Evolutionary conservation across 208 protist genomes (phyloP), one percentile per base, ranked within the genome.

Genomic region (Balamuthia mandrillaris): DNA sequence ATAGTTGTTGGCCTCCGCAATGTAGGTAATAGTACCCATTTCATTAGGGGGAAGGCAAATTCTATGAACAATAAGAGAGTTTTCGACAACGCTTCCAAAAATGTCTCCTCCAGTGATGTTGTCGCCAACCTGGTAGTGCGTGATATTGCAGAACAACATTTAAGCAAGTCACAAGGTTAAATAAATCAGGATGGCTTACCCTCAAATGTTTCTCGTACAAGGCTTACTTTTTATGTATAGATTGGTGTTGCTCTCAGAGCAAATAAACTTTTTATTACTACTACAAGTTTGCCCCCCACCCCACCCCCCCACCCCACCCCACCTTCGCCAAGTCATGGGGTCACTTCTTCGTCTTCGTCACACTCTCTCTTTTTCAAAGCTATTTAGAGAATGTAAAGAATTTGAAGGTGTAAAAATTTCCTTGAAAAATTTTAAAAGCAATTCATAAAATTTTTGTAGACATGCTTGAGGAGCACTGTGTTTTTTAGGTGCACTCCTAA

Each of bases 241-340:
- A 65, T 93, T 90, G 27, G 98, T 95, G 84, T 97, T 93, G 74
- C 99, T 94, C 88, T 98, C 99, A 85, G 98, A 97, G 33, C 98
- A 98, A 89, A 99, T 99, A 93, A 98, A 99, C 44, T 99, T 96
- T 87, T 95, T 96, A 61, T 96, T 86, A 78, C 96, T n/a, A n/a
- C n/a, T n/a, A n/a, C n/a, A n/a, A n/a, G n/a, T n/a, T n/a, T n/a
- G n/a, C n/a, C n/a, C n/a, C n/a, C n/a, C n/a, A n/a, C n/a, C n/a
- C n/a, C n/a, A n/a, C 95, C 51, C 98, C 94, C 86, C 95, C 97
- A 91, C 99, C 99, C 39, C 93, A 88, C 89, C 99, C 94, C 51
- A 99, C 95, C 61, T 98, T 98, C 56, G 98, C 96, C 95, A n/a
- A n/a, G n/a, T n/a, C n/a, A n/a, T n/a, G n/a, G n/a, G n/a, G n/a